phyloP scores from a whole-genome alignment of 768 basidiomycete species.

The Russula olivacea region DNA sequence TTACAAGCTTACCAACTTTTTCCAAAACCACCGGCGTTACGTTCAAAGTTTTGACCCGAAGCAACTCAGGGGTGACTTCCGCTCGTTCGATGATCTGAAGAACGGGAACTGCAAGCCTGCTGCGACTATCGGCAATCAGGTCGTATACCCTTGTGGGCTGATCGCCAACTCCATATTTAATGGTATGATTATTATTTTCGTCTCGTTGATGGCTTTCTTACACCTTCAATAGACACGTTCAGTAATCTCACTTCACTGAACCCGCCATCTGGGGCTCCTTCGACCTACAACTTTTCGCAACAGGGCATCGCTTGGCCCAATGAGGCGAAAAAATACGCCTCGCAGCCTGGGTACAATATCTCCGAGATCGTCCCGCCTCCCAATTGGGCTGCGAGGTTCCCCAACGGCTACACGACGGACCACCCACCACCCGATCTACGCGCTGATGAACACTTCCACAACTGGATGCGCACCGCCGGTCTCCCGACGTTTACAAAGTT shows the following conservation, averaged over 20 bases:
- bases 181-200: constrained; percentile 42
- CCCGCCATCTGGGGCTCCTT: constrained; percentile 39
- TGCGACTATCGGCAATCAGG: constrained; percentile 38
- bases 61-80: constrained; percentile 74
- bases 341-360: constrained; percentile 54
- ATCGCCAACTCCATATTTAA: constrained; percentile 98
- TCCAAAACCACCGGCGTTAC: constrained; percentile 97
- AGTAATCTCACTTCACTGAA: constrained; percentile 55
- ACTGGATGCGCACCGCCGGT: constrained; percentile 99
- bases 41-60: constrained; percentile 83
- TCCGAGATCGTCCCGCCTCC: constrained; percentile 82
- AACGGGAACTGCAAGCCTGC: constrained; percentile 86
- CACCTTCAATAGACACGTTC: constrained; percentile 62
- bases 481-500: constrained; percentile 95
- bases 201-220: neutral
- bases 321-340: constrained; percentile 84
- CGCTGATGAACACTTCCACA: constrained; percentile 89
- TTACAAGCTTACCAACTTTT: constrained; percentile 96
- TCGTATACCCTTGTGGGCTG: constrained; percentile 91
- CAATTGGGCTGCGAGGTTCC: constrained; percentile 76
- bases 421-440: constrained; percentile 69
- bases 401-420: constrained; percentile 60
- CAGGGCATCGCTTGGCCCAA: constrained; percentile 93
- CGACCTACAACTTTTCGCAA: constrained; percentile 67
- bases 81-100: constrained; percentile 45